A percentile compares a stretch with the other conserved stretches of the same genome.
Conservation (phyloP, 306 rosid genomes). For the Quercus variabilis region DNA sequence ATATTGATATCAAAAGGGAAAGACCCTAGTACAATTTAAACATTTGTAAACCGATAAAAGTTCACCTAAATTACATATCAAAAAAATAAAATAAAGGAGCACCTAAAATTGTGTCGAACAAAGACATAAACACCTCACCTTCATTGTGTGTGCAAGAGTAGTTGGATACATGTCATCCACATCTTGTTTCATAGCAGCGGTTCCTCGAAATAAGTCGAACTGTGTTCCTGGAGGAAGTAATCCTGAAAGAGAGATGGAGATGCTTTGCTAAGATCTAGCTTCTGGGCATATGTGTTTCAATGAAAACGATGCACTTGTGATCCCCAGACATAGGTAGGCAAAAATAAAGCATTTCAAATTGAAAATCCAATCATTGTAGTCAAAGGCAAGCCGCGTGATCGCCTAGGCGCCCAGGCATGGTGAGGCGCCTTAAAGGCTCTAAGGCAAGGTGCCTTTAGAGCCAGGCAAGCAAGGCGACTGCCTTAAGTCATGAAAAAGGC, state of each 20-base stretch:
- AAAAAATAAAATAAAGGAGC: background rate
- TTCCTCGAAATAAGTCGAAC: slow-evolving; percentile 96
- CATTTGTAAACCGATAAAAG: background rate
- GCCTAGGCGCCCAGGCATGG: too few species aligned
- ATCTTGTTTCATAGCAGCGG: slow-evolving; percentile 99
- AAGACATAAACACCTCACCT: slow-evolving; percentile 42
- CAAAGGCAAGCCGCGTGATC: too few species aligned
- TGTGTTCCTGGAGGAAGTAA: slow-evolving; percentile 99
- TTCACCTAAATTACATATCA: background rate
- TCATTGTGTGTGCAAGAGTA: slow-evolving; percentile 84
- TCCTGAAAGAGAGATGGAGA: slow-evolving; percentile 53
- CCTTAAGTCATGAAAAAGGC: too few species aligned
- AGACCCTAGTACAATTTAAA: too few species aligned
- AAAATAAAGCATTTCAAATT: background rate
- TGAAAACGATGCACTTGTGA: slow-evolving; percentile 6
- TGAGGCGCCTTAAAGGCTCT: too few species aligned
- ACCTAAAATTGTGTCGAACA: slow-evolving; percentile 10
- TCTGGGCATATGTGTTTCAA: background rate
- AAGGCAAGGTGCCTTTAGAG: too few species aligned
- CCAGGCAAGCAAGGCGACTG: too few species aligned
- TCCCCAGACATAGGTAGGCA: slow-evolving; percentile 5
- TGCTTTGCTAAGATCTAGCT: slow-evolving; percentile 16
- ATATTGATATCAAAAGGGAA: too few species aligned
- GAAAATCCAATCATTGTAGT: too few species aligned
- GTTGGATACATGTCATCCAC: slow-evolving; percentile 97